These are phyloP conservation scores for Trypanosoma boissoni DNA, from an alignment of 208 protist species.

Conservation along the genomic window DNA sequence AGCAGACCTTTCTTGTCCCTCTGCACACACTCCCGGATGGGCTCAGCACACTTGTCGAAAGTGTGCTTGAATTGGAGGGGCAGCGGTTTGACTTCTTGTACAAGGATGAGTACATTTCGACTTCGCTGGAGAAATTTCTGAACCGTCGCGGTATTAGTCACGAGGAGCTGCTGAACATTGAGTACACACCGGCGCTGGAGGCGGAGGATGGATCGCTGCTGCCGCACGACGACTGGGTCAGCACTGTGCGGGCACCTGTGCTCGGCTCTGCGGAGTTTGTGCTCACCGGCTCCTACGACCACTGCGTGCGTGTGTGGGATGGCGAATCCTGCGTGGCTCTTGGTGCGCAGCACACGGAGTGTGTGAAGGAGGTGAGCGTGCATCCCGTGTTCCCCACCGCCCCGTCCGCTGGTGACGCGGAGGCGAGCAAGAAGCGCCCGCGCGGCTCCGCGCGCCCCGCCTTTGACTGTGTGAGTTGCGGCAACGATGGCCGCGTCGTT, in stretches of 20 bases:
- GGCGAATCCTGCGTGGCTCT: conserved; percentile 68
- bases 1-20: conserved; percentile 72
- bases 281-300: conserved; percentile 78
- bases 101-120: conserved; percentile 80
- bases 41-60: conserved; percentile 64
- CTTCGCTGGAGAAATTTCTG: conserved; percentile 73
- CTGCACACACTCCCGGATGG: conserved; percentile 64
- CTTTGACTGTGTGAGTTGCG: conserved; percentile 62
- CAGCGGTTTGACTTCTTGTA: conserved; percentile 77
- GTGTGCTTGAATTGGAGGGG: conserved; percentile 40
- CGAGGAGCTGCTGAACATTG: conserved; percentile 78
- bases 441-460: conserved; percentile 20
- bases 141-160: conserved; percentile 58
- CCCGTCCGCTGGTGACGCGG: not conserved
- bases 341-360: conserved; percentile 65
- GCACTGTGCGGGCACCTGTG: conserved; percentile 62
- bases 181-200: conserved; percentile 82
- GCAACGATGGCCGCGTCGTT: conserved; percentile 75
- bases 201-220: conserved; percentile 75
- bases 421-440: not conserved
- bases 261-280: conserved; percentile 50
- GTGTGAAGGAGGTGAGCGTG: conserved; percentile 72
- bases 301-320: conserved; percentile 77
- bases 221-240: conserved; percentile 89
- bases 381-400: conserved; percentile 30